phyloP scores from a whole-genome alignment of 2,329 filamentous ascomycete genomes.

The Cordyceps cateniannulata region DNA sequence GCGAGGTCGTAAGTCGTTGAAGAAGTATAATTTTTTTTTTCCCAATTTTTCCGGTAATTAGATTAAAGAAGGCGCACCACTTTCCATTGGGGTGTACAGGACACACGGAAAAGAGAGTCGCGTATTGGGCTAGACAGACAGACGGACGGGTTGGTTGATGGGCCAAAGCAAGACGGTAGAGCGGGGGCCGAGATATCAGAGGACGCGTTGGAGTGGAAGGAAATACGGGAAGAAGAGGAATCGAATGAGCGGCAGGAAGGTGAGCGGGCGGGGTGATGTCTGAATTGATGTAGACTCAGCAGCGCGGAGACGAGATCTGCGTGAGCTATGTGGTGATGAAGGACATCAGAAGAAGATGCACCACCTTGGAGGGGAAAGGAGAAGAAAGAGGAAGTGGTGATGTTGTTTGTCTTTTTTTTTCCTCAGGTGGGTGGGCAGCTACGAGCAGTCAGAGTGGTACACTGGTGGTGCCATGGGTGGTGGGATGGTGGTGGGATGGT shows the following conservation, averaged over 20 bases:
- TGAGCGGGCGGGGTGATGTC: neutral
- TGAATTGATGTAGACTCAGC: constrained; percentile 3
- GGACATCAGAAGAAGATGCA: constrained; percentile 3
- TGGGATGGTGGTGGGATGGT: too few species aligned
- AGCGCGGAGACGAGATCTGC: constrained; percentile 14
- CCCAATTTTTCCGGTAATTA: neutral
- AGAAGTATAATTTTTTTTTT: neutral
- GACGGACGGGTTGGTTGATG: neutral
- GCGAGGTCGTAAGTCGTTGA: constrained; percentile 4
- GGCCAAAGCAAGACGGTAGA: neutral
- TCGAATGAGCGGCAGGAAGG: constrained; percentile 8
- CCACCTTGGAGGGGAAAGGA: constrained; percentile 3
- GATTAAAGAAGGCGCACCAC: neutral
- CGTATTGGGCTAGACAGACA: constrained; percentile 1
- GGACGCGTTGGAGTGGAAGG: constrained; percentile 4
- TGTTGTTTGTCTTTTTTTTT: constrained; percentile 10
- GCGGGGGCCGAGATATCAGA: constrained; percentile 8
- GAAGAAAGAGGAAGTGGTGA: neutral
- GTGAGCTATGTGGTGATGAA: constrained; percentile 7
- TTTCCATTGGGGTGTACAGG: neutral
- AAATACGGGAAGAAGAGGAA: neutral
- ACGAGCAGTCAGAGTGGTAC: too few species aligned
- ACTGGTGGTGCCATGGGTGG: neutral
- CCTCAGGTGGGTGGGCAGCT: neutral
- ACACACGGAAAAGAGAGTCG: neutral